Conservation (phyloP, 805 yeast species). For the Candida morakotiae region DNA sequence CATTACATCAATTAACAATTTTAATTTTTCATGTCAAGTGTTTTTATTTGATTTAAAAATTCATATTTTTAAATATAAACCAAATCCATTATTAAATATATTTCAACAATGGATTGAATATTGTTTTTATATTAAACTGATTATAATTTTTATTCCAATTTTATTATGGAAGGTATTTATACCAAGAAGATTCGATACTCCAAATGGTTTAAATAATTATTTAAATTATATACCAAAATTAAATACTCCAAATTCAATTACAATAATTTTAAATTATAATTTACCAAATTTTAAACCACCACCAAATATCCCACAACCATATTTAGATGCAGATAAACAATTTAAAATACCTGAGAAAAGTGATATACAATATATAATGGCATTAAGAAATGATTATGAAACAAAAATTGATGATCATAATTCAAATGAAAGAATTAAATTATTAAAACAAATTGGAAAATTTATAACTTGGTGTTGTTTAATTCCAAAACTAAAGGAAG, state of each 20-base stretch:
- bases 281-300: constrained; percentile 32
- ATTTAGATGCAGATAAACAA: constrained; percentile 36
- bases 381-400: constrained; percentile 34
- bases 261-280: constrained; percentile 26
- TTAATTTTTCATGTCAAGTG: constrained; percentile 4
- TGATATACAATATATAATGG: constrained; percentile 26
- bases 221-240: constrained; percentile 9
- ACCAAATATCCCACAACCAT: constrained; percentile 42
- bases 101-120: background rate
- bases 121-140: background rate
- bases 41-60: constrained; percentile 7
- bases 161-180: constrained; percentile 1
- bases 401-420: constrained; percentile 35
- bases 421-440: constrained; percentile 38
- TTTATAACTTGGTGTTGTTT: constrained; percentile 26
- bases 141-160: background rate
- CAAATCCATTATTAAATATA: constrained; percentile 5
- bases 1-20: background rate
- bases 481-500: constrained; percentile 13
- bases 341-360: constrained; percentile 34
- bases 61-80: constrained; percentile 7
- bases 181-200: constrained; percentile 3
- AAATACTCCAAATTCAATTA: constrained; percentile 25
- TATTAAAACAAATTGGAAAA: constrained; percentile 31
- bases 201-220: constrained; percentile 8